These are phyloP conservation scores for Dactylellina parvicollis DNA, from an alignment of 2,329 filamentous ascomycete species.

Conservation along the genomic window DNA sequence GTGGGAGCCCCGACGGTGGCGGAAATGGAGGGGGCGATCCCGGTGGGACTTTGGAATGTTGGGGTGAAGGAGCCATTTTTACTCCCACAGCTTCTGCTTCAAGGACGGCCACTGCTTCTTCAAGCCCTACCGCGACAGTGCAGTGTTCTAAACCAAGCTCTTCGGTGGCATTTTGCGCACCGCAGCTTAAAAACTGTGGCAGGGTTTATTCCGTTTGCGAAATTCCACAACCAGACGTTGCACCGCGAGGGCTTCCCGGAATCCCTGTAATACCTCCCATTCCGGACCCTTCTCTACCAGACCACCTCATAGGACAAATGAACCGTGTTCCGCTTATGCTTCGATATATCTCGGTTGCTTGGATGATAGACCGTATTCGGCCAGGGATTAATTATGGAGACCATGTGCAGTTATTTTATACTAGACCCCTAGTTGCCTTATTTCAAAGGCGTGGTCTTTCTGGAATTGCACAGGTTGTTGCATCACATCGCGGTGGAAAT, in stretches of 20 bases:
- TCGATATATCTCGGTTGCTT: conserved; percentile 3
- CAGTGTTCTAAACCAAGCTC: not conserved
- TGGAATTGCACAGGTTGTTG: not conserved
- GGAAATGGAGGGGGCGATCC: not conserved
- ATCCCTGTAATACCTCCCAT: conserved; percentile 5
- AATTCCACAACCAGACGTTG: conserved; percentile 4
- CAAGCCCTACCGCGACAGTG: conserved; percentile 2
- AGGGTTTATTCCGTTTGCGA: conserved; percentile 2
- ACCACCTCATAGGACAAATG: not conserved
- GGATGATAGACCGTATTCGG: conserved; percentile 10
- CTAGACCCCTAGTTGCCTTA: not conserved
- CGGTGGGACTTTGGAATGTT: conserved; percentile 6
- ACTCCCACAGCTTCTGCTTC: not conserved
- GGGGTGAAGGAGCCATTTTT: not conserved
- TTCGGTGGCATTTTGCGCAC: not conserved
- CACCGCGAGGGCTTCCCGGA: not conserved
- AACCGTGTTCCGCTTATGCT: not conserved
- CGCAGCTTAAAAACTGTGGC: conserved; percentile 25
- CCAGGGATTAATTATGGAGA: not conserved
- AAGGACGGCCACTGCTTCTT: not conserved
- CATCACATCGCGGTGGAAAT: not conserved
- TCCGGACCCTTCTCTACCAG: conserved; percentile 1
- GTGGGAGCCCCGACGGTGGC: too few relatives aligned
- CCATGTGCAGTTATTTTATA: conserved; percentile 17
- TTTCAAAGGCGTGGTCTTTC: conserved; percentile 9